Evolutionary conservation across 2,329 filamentous ascomycete species (phyloP).

Genomic region (Dactylonectria estremocensis): DNA sequence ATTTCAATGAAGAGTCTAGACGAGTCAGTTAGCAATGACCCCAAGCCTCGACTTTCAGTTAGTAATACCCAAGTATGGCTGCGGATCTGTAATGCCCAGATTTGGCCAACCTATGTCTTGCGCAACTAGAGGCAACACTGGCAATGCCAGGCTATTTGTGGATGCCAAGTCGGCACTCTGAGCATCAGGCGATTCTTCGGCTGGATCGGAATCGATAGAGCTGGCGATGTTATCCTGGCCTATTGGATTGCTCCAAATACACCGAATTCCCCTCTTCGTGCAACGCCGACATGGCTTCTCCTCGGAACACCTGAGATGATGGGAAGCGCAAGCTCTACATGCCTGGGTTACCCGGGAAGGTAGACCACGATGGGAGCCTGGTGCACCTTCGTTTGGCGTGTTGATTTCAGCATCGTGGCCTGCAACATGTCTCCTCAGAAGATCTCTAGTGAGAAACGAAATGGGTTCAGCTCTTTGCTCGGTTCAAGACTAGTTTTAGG

Average conservation of each 20-base stretch:
- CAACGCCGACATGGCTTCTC: constrained; percentile 51
- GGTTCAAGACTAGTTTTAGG: background rate
- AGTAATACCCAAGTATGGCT: background rate
- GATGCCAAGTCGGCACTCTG: background rate
- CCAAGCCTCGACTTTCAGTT: background rate
- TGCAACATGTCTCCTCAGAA: constrained; percentile 45
- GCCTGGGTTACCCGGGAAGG: constrained; percentile 42
- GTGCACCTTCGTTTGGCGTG: background rate
- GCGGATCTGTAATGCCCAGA: background rate
- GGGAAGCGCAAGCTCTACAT: constrained; percentile 48
- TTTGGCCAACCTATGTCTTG: background rate
- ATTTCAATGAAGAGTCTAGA: constrained; percentile 25
- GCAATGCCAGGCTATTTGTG: background rate
- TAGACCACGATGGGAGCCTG: background rate
- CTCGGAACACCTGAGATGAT: constrained; percentile 51
- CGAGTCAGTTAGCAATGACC: constrained; percentile 1
- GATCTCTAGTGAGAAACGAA: constrained; percentile 40
- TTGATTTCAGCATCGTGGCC: constrained; percentile 38
- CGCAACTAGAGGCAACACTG: background rate
- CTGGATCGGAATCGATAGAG: constrained; percentile 11
- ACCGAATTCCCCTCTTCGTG: constrained; percentile 45
- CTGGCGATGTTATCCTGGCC: constrained; percentile 27
- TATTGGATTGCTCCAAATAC: constrained; percentile 42
- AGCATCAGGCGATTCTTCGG: constrained; percentile 23
- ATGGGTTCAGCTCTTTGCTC: background rate